phyloP scores from a whole-genome alignment of 306 rosid species.

The Prunus persica region Prunus_persica_NCBIv2 NC_034014.1:349501-350000 shows the following conservation, averaged over 20 bases:
- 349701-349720: neutral
- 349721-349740: neutral
- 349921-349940: neutral
- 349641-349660: conserved; percentile 6
- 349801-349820: conserved; percentile 20
- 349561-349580: neutral
- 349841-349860: conserved; percentile 22
- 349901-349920: conserved; percentile 3
- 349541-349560: neutral
- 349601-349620: neutral
- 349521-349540: conserved; percentile 11
- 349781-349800: conserved; percentile 24
- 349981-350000: neutral
- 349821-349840: neutral
- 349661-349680: neutral
- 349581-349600: neutral
- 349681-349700: conserved; percentile 3
- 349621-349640: conserved; percentile 15
- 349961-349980: neutral
- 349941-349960: neutral
- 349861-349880: conserved; percentile 8
- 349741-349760: neutral
- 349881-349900: conserved; percentile 4
- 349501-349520: conserved; percentile 22
- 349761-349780: neutral